Conservation (phyloP, 2,329 filamentous ascomycete genomes). For the Fusarium napiforme region DNA sequence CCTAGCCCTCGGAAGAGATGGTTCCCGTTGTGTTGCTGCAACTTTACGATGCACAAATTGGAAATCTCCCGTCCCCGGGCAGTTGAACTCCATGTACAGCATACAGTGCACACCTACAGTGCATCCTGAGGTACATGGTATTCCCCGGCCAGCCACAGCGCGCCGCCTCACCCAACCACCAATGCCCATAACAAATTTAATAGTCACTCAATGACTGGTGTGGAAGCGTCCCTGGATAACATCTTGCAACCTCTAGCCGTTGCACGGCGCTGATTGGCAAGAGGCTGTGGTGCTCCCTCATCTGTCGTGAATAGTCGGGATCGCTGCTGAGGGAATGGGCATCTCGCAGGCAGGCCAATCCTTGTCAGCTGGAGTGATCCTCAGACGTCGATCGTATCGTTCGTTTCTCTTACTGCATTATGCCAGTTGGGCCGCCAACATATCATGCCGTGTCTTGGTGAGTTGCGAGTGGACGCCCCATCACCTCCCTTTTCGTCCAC, state of each 20-base stretch:
- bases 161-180: conserved; percentile 27
- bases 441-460: conserved; percentile 33
- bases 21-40: conserved; percentile 15
- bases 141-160: conserved; percentile 26
- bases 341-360: conserved; percentile 36
- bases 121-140: conserved; percentile 15
- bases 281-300: conserved; percentile 41
- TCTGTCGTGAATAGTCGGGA: conserved; percentile 35
- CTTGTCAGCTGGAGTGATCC: conserved; percentile 37
- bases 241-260: conserved; percentile 10
- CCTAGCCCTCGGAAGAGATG: conserved; percentile 19
- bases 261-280: conserved; percentile 35
- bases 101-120: conserved; percentile 36
- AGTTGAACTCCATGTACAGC: conserved; percentile 7
- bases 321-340: conserved; percentile 19
- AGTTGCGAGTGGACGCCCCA: conserved; percentile 43
- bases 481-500: conserved; percentile 20
- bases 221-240: conserved; percentile 29
- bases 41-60: conserved; percentile 17
- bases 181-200: conserved; percentile 6
- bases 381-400: conserved; percentile 41
- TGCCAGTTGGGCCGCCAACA: conserved; percentile 34
- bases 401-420: conserved; percentile 23
- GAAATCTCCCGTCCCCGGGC: conserved; percentile 13
- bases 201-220: conserved; percentile 24